phyloP scores from a whole-genome alignment of 345 rosid species.

The Salix koriyanagi region DNA sequence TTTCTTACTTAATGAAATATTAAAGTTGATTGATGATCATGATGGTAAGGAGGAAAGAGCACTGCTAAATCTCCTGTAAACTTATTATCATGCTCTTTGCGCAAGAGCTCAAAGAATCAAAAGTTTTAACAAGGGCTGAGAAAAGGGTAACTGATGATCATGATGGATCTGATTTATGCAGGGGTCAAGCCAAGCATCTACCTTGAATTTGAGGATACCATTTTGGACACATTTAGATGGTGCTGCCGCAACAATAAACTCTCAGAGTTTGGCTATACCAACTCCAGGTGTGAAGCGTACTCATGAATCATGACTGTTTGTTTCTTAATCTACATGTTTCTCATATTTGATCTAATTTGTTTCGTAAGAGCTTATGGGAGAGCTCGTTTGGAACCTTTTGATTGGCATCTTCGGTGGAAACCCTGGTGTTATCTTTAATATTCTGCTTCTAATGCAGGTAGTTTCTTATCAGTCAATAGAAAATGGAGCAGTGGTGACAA shows the following conservation, averaged over 20 bases:
- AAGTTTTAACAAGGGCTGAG: neutral
- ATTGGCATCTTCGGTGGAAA: neutral
- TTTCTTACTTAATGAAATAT: too few relatives aligned
- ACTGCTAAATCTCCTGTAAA: neutral
- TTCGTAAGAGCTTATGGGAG: neutral
- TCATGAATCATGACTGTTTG: neutral
- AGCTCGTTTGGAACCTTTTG: neutral
- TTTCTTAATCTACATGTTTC: neutral
- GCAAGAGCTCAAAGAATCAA: neutral
- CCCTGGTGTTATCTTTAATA: neutral
- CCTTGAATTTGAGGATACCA: constrained; percentile 73
- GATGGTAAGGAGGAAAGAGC: too few relatives aligned
- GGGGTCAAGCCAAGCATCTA: constrained; percentile 45
- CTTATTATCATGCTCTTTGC: neutral
- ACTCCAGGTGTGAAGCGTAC: constrained; percentile 50
- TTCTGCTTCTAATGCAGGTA: constrained; percentile 42
- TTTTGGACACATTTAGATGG: constrained; percentile 54
- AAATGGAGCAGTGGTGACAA: constrained; percentile 59
- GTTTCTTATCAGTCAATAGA: constrained; percentile 42
- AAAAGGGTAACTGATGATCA: neutral
- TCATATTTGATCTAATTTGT: neutral
- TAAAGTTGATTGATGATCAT: too few relatives aligned
- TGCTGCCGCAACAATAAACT: constrained; percentile 60
- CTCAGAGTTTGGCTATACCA: constrained; percentile 43
- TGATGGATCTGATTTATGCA: constrained; percentile 18